These are phyloP conservation scores for Citrus cavaleriei DNA, from an alignment of 345 rosid species.

Conservation along the genomic window DNA sequence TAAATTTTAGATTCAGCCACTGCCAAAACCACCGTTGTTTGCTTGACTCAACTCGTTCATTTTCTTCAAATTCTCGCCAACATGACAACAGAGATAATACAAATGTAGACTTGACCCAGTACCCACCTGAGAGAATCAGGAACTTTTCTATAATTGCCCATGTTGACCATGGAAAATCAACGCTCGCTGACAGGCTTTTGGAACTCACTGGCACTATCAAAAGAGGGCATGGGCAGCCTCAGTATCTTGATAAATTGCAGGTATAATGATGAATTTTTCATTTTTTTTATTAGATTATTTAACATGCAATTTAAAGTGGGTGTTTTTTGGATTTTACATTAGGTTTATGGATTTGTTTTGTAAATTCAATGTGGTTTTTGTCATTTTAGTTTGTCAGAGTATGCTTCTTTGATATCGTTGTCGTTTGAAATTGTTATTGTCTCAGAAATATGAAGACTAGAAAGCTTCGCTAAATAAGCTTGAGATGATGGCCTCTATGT, in stretches of 20 bases:
- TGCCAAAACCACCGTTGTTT: constrained; percentile 8
- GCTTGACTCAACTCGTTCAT: constrained; percentile 22
- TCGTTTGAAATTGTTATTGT: neutral
- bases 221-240: constrained; percentile 95
- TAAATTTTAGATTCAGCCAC: neutral
- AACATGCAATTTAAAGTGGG: neutral
- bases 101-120: constrained; percentile 58
- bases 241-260: constrained; percentile 95
- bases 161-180: constrained; percentile 93
- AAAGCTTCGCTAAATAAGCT: neutral
- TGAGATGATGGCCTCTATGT: neutral
- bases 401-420: neutral
- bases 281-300: neutral
- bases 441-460: neutral
- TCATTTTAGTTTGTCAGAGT: neutral
- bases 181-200: constrained; percentile 92
- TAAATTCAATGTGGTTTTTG: neutral
- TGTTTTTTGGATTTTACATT: neutral
- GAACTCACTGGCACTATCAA: constrained; percentile 95
- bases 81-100: constrained; percentile 27
- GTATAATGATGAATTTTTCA: constrained; percentile 15
- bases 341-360: neutral
- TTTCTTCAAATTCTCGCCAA: constrained; percentile 60
- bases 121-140: constrained; percentile 73
- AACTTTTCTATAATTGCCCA: constrained; percentile 97